Percentiles rank a stretch among this genome's conserved stretches.
These are phyloP conservation scores for Coemansia aciculifera DNA, from an alignment of 192 early-diverging fungal species.

Conservation along the genomic window DNA sequence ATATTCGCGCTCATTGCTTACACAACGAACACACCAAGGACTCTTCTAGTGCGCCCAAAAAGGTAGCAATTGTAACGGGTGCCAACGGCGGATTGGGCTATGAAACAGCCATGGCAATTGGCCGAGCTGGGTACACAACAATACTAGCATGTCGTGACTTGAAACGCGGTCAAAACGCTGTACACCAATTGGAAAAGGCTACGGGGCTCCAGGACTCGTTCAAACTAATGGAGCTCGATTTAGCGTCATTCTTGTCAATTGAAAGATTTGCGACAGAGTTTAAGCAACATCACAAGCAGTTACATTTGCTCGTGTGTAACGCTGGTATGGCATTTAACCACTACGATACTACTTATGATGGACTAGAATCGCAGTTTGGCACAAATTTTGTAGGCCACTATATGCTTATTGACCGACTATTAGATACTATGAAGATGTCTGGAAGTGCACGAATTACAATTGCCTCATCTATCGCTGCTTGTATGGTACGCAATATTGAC, in stretches of 20 bases:
- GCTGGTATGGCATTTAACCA: slow-evolving; percentile 63
- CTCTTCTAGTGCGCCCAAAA: neutral
- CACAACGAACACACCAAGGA: neutral
- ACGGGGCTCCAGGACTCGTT: slow-evolving; percentile 33
- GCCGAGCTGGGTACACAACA: slow-evolving; percentile 55
- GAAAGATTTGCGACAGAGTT: slow-evolving; percentile 45
- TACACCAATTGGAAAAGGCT: slow-evolving; percentile 6
- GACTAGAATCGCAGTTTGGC: slow-evolving; percentile 65
- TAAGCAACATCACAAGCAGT: slow-evolving; percentile 4
- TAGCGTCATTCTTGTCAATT: slow-evolving; percentile 56
- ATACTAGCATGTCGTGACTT: slow-evolving; percentile 51
- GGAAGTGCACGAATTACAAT: slow-evolving; percentile 55
- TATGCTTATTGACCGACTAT: slow-evolving; percentile 46
- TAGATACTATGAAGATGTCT: slow-evolving; percentile 45
- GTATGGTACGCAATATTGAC: slow-evolving; percentile 46
- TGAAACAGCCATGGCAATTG: slow-evolving; percentile 60
- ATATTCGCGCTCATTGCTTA: slow-evolving; percentile 27
- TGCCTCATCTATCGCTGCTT: slow-evolving; percentile 53
- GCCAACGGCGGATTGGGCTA: slow-evolving; percentile 64
- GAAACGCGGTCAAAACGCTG: slow-evolving; percentile 29
- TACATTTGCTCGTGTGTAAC: slow-evolving; percentile 56
- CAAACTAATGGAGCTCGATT: slow-evolving; percentile 53
- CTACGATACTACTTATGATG: slow-evolving; percentile 61
- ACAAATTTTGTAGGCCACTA: slow-evolving; percentile 66
- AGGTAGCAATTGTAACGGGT: slow-evolving; percentile 54